phyloP scores from a whole-genome alignment of 2,329 filamentous ascomycete species.

The Pseudopithomyces maydicus region DNA sequence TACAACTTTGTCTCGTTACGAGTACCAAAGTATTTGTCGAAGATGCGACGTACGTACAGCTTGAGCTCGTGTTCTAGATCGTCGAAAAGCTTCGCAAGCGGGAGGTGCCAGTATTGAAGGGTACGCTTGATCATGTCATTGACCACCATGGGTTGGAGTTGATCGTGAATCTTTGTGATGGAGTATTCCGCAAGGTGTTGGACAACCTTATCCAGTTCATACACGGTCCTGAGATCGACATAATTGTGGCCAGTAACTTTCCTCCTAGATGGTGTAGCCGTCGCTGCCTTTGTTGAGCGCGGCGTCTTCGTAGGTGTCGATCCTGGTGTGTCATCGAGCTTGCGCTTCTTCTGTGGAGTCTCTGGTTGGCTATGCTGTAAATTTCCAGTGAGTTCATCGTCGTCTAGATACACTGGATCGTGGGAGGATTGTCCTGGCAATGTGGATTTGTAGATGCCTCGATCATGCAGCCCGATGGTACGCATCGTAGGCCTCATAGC shows the following conservation, averaged over 20 bases:
- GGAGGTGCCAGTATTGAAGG: constrained; percentile 35
- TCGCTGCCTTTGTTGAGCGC: background rate
- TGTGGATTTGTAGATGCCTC: constrained; percentile 12
- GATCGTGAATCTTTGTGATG: constrained; percentile 35
- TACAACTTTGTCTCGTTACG: constrained; percentile 40
- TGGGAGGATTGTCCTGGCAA: constrained; percentile 16
- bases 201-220: constrained; percentile 38
- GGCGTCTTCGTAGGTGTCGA: constrained; percentile 6
- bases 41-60: constrained; percentile 20
- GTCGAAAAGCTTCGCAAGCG: constrained; percentile 33
- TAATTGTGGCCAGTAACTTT: constrained; percentile 1
- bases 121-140: constrained; percentile 35
- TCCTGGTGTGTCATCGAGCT: constrained; percentile 14
- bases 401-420: constrained; percentile 20
- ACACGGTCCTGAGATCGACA: constrained; percentile 13
- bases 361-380: constrained; percentile 5
- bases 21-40: constrained; percentile 35
- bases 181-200: constrained; percentile 29
- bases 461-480: constrained; percentile 14
- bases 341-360: constrained; percentile 41
- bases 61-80: constrained; percentile 18
- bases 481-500: constrained; percentile 34
- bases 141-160: constrained; percentile 42
- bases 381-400: constrained; percentile 12
- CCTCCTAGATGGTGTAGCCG: background rate